Evolutionary conservation across 371 early-diverging fungal genomes (phyloP).

Genomic region (Batkoa obscura): DNA sequence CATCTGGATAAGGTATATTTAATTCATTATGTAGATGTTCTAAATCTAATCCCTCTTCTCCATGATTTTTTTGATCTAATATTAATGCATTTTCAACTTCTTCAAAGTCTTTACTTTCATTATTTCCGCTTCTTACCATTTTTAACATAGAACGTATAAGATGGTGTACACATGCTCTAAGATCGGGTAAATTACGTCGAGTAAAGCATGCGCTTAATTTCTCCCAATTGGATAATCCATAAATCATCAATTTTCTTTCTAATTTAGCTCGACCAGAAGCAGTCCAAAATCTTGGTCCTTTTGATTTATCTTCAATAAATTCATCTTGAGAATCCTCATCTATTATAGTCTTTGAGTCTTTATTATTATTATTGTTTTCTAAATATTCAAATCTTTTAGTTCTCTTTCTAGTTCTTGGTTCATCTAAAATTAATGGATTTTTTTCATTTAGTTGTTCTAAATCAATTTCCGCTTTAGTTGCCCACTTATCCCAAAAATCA

Average conservation of each 20-base stretch:
- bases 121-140: neutral
- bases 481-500: conserved; percentile 95
- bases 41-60: conserved; percentile 44
- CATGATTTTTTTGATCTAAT: conserved; percentile 19
- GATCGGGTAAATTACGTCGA: neutral
- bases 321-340: neutral
- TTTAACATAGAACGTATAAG: neutral
- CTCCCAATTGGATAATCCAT: conserved; percentile 6
- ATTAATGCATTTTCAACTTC: neutral
- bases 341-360: conserved; percentile 9
- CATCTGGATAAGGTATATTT: neutral
- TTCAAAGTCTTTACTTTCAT: neutral
- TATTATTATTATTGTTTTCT: conserved; percentile 10
- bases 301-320: conserved; percentile 10
- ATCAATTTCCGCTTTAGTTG: conserved; percentile 56
- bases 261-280: neutral
- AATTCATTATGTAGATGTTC: conserved; percentile 27
- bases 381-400: conserved; percentile 26
- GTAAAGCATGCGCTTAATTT: neutral
- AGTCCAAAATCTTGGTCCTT: conserved; percentile 14
- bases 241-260: neutral
- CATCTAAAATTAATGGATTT: conserved; percentile 36
- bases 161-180: neutral
- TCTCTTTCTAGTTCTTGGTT: neutral
- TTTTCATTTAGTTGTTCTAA: conserved; percentile 9